Conservation (phyloP, 106 monocot genomes). For the Vanilla planifolia region DNA sequence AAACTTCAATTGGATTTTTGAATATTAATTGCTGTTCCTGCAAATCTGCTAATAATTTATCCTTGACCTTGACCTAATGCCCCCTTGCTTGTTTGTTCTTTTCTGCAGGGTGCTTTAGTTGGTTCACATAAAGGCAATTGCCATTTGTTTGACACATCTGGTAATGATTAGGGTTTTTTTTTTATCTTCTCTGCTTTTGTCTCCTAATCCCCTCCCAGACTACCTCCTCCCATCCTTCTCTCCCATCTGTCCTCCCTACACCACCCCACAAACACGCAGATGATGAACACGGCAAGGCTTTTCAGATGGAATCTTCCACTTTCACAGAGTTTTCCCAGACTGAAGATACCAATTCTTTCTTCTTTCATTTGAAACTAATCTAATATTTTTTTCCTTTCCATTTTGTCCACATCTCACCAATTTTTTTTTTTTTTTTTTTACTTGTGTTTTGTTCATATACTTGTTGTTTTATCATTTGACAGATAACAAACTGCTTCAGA, state of each 20-base stretch:
- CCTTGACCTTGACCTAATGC: neutral
- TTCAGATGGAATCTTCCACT: too few species aligned
- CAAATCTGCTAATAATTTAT: neutral
- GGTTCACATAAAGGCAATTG: constrained; percentile 71
- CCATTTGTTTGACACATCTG: constrained; percentile 54
- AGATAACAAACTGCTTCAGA: constrained; percentile 80
- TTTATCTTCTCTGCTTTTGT: neutral
- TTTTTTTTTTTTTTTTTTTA: neutral
- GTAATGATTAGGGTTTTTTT: constrained; percentile 18
- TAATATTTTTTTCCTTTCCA: neutral
- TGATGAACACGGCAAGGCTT: too few species aligned
- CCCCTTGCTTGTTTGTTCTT: constrained; percentile 1
- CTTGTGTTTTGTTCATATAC: too few species aligned
- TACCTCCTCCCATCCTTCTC: too few species aligned
- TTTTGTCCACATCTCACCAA: neutral
- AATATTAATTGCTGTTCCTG: too few species aligned
- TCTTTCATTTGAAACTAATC: neutral
- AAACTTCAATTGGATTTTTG: neutral
- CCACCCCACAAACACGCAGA: too few species aligned
- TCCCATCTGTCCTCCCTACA: too few species aligned
- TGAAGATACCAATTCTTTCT: too few species aligned
- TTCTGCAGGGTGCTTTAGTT: constrained; percentile 58
- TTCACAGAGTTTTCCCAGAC: too few species aligned
- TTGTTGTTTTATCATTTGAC: constrained; percentile 6
- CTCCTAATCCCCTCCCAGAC: neutral